Evolutionary conservation across 2,329 filamentous ascomycete species (phyloP).

Genomic region (Onygena corvina): DNA sequence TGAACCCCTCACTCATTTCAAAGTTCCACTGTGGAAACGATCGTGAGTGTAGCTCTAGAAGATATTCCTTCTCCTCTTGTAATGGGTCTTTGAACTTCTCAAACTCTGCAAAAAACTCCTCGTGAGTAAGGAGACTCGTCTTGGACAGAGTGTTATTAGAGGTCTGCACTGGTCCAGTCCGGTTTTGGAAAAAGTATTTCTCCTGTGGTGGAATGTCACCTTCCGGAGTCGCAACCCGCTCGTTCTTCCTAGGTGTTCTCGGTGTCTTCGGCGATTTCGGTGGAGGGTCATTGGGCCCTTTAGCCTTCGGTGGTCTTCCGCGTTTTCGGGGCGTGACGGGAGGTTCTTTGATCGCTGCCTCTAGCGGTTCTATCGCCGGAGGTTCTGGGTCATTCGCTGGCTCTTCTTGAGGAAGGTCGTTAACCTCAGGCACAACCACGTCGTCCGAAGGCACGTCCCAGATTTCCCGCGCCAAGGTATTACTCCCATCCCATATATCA

Average conservation of each 20-base stretch:
- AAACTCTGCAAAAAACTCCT: slow-evolving; percentile 72
- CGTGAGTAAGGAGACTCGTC: slow-evolving; percentile 68
- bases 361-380: slow-evolving; percentile 14
- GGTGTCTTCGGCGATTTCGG: slow-evolving; percentile 9
- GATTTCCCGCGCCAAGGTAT: slow-evolving; percentile 58
- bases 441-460: slow-evolving; percentile 33
- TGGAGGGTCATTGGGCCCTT: background rate
- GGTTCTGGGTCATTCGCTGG: slow-evolving; percentile 26
- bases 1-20: slow-evolving; percentile 76
- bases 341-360: slow-evolving; percentile 17
- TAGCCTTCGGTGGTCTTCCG: slow-evolving; percentile 20
- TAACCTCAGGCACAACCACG: slow-evolving; percentile 21
- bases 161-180: slow-evolving; percentile 66
- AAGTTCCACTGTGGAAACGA: slow-evolving; percentile 89
- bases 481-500: slow-evolving; percentile 49
- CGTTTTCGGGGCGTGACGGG: slow-evolving; percentile 18
- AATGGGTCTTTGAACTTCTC: slow-evolving; percentile 57
- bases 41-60: slow-evolving; percentile 63
- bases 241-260: slow-evolving; percentile 29
- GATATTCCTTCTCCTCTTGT: slow-evolving; percentile 53
- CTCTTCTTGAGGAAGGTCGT: slow-evolving; percentile 26
- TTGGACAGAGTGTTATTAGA: slow-evolving; percentile 73
- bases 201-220: slow-evolving; percentile 76
- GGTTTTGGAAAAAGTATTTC: slow-evolving; percentile 86
- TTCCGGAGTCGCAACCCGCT: slow-evolving; percentile 67